Evolutionary conservation across 23 red algal species (phyloP), one percentile per base, ranked within the genome.

Genomic region (Agarophyton chilense): DNA sequence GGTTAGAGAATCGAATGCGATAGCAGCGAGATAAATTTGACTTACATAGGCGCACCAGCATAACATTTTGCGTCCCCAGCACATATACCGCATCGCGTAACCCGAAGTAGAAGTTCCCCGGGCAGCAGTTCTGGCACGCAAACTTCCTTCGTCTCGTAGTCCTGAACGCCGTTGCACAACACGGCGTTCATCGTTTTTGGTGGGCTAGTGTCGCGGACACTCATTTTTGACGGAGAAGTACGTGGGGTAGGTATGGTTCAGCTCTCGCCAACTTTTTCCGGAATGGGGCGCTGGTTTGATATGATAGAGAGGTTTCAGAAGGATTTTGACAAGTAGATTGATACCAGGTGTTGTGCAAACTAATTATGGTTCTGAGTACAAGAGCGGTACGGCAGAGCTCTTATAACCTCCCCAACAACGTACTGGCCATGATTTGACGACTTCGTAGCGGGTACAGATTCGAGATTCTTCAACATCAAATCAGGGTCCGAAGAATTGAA

Each of bases 21-120:
- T 18, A 10, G 28, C 21, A 29, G 21, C 24, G 4, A 74, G 34
- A 10, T 25, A 25, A 49, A 10, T 74, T 25, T 1, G 47, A 83
- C 79, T 43, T 83, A 83, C 81, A 94, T 84, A 21, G 60, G 53
- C 28, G 87, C 94, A 7, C 90, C 83, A 13, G 72, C 58, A 55
- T 86, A 85, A 66, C 94, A 96, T 68, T 96, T 96, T 5, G 89
- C 94, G 39, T 96, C 94, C n/a, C 94, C 89, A 38, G 94, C 94
- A 70, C 94, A 96, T 4, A 96, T 52, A 51, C 94, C 94, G 42
- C 86, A 91, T 14, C 94, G 79, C 16, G 33, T 34, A 25, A 96
- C 94, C 13, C 78, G 72, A 29, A 95, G 54, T 4, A 95, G 74
- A 35, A 95, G 63, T 62, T 95, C 84, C 12, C 74, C 83, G 52